Evolutionary conservation across 2,329 filamentous ascomycete species (phyloP), one percentile per base, ranked within the genome.

Genomic region (Clonostachys chloroleuca): DNA sequence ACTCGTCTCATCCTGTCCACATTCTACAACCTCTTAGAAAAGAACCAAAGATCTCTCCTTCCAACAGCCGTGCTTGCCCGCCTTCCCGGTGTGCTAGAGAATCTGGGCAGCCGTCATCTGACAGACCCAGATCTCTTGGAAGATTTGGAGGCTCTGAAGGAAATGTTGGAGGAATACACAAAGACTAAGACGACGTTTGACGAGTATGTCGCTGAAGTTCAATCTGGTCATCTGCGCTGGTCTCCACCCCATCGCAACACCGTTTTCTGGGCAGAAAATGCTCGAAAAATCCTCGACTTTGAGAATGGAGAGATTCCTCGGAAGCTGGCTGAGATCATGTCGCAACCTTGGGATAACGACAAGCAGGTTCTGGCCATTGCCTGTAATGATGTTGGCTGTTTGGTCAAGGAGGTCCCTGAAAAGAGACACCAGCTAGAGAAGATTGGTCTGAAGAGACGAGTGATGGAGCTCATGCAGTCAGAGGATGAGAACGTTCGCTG

Each of bases 401-500:
- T 96, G 51, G 91, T 96, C 43, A 92, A 89, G 67, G 89, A 95
- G 66, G 87, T 92, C 47, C 91, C 92, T 1, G 91, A 95, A 72
- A 88, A 86, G 72, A 77, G 92, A 59, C 73, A 77, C 49, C 81
- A 87, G 63, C 75, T 96, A 56, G 92, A 96, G 72, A 91, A 85
- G 70, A 67, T 91, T 40, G 90, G 90, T 0, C 68, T 96, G 52
- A 96, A 96, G 79, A 81, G 81, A 16, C 79, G 89, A 55, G 86
- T 96, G 51, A 95, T 96, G 91, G 88, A 91, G 70, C 75, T 96
- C 60, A 96, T 96, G 92, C 84, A 83, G 59, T 89, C 95, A 61
- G 78, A 83, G 49, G 90, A 96, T 59, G 91, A 96, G 72, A 85
- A 83, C 50, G 89, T 96, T 42, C 78, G 92, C 61, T 96, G 91